Evolutionary conservation across 768 basidiomycete genomes (phyloP), one percentile per base, ranked within the genome.

Genomic region (Lyophyllum decastes): DNA sequence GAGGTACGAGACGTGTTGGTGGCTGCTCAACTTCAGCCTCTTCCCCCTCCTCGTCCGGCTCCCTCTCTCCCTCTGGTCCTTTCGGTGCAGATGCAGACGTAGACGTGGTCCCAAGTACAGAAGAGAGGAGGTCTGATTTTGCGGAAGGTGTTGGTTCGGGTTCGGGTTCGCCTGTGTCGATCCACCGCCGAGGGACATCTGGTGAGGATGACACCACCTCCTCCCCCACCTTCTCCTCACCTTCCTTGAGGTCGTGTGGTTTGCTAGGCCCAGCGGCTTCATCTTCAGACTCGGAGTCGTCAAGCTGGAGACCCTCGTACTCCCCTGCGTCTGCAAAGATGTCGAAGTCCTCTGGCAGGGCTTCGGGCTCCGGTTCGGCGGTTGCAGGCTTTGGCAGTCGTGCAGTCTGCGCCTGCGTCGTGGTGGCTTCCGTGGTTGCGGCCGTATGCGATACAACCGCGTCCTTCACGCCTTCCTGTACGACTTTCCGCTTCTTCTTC

Each of bases 271-370:
- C 25, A 9, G 49, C 24, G 17, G 35, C 35, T 52, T 80, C 79
- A 30, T 81, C 85, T 19, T 84, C 81, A 49, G 83, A 83, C 21
- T 77, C 84, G 1, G 73, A 82, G 26, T 78, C 85, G 4, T 73
- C 82, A 3, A 83, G 61, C 46, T 84, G 81, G 7, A 90, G 68
- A 1, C 90, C 90, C 51, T 88, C 81, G 66, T 95, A 97, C 49
- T 92, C 92, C 9, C 88, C 94, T 4, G 85, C 91, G 52, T 77
- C 94, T 1, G 85, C 90, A 68, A 97, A 97, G 43, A 97, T 95
- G 67, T 96, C 90, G 41, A 92, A 82, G 52, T 92, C 85, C 19
- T 85, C 85, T n/a, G 73, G 69, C 7, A 76, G 60, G 6, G 76
- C 71, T 56, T 76, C 76, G 4, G 74, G 70, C 52, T 78, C 74